Evolutionary conservation across 176 grass and related monocot species (phyloP).

Genomic region (Coix lacrymajobi): DNA sequence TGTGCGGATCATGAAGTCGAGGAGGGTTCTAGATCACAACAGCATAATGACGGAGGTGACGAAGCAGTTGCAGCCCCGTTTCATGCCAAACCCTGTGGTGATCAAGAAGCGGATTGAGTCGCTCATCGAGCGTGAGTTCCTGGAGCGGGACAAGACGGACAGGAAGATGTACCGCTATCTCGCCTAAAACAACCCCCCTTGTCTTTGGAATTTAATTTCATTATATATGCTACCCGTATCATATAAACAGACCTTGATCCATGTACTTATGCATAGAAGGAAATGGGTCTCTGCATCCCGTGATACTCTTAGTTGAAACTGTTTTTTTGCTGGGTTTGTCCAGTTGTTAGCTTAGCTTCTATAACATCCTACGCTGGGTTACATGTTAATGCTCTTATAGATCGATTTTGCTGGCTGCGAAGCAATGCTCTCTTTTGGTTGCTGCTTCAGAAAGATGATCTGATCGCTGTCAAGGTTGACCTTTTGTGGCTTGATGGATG

Average conservation of each 20-base stretch:
- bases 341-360: background rate
- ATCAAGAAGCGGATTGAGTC: slow-evolving; percentile 86
- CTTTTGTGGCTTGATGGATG: background rate
- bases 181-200: slow-evolving; percentile 19
- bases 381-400: background rate
- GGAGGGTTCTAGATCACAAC: slow-evolving; percentile 61
- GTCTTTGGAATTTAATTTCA: background rate
- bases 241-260: slow-evolving; percentile 24
- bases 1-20: slow-evolving; percentile 69
- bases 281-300: slow-evolving; percentile 18
- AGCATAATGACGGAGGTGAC: slow-evolving; percentile 66
- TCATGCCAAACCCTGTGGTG: slow-evolving; percentile 75
- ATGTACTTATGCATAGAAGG: slow-evolving; percentile 22
- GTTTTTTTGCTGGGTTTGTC: slow-evolving; percentile 1
- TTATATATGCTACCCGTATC: background rate
- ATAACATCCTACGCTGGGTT: background rate
- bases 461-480: background rate
- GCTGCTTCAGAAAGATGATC: background rate
- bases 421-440: background rate
- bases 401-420: background rate
- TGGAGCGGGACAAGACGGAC: slow-evolving; percentile 76
- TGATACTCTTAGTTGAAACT: background rate
- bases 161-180: slow-evolving; percentile 82
- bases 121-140: slow-evolving; percentile 72
- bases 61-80: slow-evolving; percentile 63